Base-by-base conservation (phyloP, 371 early-diverging fungal genomes). In the Lichtheimia ornata region DNA sequence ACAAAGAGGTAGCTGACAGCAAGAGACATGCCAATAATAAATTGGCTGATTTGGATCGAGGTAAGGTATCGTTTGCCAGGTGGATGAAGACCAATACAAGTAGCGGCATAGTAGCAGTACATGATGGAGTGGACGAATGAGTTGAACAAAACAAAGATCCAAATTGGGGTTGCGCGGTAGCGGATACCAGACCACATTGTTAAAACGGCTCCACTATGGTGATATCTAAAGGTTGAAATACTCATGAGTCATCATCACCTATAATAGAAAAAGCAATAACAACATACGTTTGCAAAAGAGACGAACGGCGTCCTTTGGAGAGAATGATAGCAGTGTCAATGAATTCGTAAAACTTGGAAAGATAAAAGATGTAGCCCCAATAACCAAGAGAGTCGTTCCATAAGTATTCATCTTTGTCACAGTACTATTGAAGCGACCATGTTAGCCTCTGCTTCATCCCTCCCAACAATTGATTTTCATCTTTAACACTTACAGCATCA, bases 91-190 rank as follows among this genome's bases (percentile, higher is more conserved):
- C 93, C 93, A 22, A 91, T 62, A 22, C 86, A 87, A 14, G 93
- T 92, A 56, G 87, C 73, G 25, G 91, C 87, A 58, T 94, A 95
- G 79, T 94, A 95, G 53, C 77, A 72, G 76, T 95, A 95, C 95
- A 95, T 95, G 81, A 94, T 73, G 59, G 94, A 87, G 74, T 95
- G 96, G 56, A 95, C 91, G 64, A 93, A 89, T 7, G 93, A 93
- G 79, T 94, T 95, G 76, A 91, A 87, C 47, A 92, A 75, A 45
- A 94, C 93, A 70, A 94, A 94, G 66, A 93, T 88, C 84, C 92
- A 92, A 70, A 90, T 89, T 25, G 91, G 90, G 18, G 90, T 86
- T 1, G 92, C 85, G 58, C 80, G 74, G 67, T 84, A 89, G 64
- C 87, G 83, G 69, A 91, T 85, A 54, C 90, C 90, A 44, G 87